Base-by-base conservation (phyloP, 129 eudicot genomes). In the Flaveria brownii region DNA sequence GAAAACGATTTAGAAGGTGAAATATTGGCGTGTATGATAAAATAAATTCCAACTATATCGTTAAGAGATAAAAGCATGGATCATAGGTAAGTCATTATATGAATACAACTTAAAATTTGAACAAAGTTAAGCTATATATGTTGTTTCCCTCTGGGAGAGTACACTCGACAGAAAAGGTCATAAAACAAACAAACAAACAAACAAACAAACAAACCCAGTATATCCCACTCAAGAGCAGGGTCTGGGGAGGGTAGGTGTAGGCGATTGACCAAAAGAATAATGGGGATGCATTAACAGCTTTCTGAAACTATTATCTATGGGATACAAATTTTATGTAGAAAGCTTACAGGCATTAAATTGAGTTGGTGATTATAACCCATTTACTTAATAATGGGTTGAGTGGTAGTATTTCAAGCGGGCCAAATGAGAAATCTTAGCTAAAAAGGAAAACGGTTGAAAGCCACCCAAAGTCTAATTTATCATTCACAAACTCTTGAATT, bases 141-240 rank as follows among this genome's bases (percentile, higher is more conserved):
- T 26, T 61, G 14, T 25, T 15, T 25, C 36, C 68, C 68, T 52
- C 9, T 16, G 9, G 59, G 59, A 6, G 59, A 52, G 23, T 52
- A 52, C 17, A 46, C 61, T 33, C 36, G 9, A 71, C 15, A 17
- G 45, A 49, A 51, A 71, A 49, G 63, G 62, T 50, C 61, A 71
- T 15, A 33, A 47, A 49, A n/a, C n/a, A n/a, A n/a, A n/a, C n/a
- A n/a, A n/a, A n/a, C n/a, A n/a, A n/a, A n/a, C n/a, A n/a, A n/a
- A n/a, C n/a, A n/a, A n/a, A n/a, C n/a, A n/a, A n/a, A n/a, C n/a
- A n/a, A n/a, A n/a, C n/a, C n/a, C n/a, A n/a, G n/a, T n/a, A n/a
- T n/a, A n/a, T n/a, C n/a, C n/a, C n/a, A n/a, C n/a, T n/a, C n/a
- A n/a, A n/a, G n/a, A n/a, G n/a, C n/a, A n/a, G n/a, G n/a, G n/a